Conservation (phyloP, 2,329 filamentous ascomycete species). For the Colletotrichum sp. region DNA sequence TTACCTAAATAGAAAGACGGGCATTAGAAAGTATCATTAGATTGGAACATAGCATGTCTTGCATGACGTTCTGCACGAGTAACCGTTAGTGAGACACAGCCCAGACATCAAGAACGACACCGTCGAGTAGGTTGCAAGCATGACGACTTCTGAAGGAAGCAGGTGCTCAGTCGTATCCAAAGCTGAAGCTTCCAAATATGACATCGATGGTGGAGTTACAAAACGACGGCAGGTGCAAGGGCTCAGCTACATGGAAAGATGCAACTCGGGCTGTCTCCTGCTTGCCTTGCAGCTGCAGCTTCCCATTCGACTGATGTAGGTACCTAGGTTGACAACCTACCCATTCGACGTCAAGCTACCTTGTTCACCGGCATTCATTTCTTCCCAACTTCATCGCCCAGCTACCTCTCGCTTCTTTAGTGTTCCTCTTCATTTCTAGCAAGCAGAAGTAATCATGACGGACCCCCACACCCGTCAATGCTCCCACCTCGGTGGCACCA, state of each 20-base stretch:
- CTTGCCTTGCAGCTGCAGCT: neutral
- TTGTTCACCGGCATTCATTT: neutral
- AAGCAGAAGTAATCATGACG: neutral
- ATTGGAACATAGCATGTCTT: neutral
- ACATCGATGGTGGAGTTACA: neutral
- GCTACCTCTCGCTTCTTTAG: neutral
- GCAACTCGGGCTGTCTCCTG: neutral
- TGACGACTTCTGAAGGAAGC: neutral
- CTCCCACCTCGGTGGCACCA: conserved; percentile 50
- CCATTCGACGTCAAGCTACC: neutral
- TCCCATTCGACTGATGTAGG: neutral
- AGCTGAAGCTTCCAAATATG: neutral
- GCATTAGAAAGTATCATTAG: neutral
- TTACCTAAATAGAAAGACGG: neutral
- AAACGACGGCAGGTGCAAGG: neutral
- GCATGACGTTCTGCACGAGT: neutral
- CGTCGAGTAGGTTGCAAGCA: neutral
- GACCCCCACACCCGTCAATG: conserved; percentile 29
- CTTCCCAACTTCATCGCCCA: neutral
- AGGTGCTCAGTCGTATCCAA: neutral
- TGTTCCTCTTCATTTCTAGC: neutral
- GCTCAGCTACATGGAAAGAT: neutral
- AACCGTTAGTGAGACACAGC: neutral
- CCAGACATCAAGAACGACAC: neutral
- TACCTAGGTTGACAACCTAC: neutral